These are phyloP conservation scores for Dryas drummondii DNA, from an alignment of 306 rosid genomes.

Conservation along the genomic window DNA sequence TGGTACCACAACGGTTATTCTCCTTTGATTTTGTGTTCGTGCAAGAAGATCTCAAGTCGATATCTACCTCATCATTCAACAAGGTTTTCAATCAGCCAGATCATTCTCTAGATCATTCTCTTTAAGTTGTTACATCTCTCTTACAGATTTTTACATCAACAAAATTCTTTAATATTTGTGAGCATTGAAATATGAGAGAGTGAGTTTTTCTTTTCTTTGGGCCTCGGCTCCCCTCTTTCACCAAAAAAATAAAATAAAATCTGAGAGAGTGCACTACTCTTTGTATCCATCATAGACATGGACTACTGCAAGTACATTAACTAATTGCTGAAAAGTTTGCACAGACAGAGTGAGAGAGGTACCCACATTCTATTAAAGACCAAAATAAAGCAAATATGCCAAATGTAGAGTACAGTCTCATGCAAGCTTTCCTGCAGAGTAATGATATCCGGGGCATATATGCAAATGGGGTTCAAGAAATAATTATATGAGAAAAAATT, in stretches of 20 bases:
- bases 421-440: not conserved
- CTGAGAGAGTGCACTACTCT: not conserved
- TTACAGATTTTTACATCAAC: no score
- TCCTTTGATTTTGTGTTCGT: no score
- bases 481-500: constrained; percentile 6
- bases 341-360: not conserved
- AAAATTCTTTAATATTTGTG: no score
- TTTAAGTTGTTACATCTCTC: no score
- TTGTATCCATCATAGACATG: not conserved
- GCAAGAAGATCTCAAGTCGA: no score
- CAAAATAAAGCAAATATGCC: not conserved
- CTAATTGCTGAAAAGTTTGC: constrained; percentile 2
- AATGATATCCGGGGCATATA: constrained; percentile 13
- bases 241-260: not conserved
- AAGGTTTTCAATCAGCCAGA: no score
- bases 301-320: not conserved
- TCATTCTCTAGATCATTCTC: no score
- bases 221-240: no score
- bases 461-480: constrained; percentile 14
- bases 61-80: no score
- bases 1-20: no score
- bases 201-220: no score
- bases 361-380: not conserved
- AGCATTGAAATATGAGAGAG: not conserved
- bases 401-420: not conserved